Evolutionary conservation across 495 filamentous ascomycete species (phyloP), one percentile per base, ranked within the genome.

Genomic region (Aspergillus diversus): DNA sequence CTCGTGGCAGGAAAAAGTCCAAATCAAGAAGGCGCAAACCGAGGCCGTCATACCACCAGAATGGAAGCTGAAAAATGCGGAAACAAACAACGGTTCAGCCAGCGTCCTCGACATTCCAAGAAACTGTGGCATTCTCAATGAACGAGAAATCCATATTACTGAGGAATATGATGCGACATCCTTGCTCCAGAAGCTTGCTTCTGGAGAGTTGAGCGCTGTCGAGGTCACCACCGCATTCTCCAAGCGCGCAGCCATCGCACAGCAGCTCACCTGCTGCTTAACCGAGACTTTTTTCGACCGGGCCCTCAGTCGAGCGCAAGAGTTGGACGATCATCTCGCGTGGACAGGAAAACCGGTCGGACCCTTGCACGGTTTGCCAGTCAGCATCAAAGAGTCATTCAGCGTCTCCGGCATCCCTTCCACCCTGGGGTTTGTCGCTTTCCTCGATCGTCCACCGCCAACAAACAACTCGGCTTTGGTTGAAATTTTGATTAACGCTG

Each of bases 331-430:
- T 0, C 68, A 79, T 55, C 59, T 80, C 5, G 32, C 35, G 34
- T 57, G 65, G 4, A 58, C 67, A 3, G 64, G 66, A 11, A 80
- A 77, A 39, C 71, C 78, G 7, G 66, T 86, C 11, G 87, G 87
- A 0, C 86, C 86, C 1, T 72, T 90, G 0, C 87, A 90, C 58
- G 87, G 87, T 31, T 61, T 90, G 4, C 87, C 87, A 0, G 82
- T 89, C 39, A 85, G 79, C 55, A 71, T 89, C 37, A 91, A 91
- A 70, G 88, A 89, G 63, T 39, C 7, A 15, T 77, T 88, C 47
- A 74, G 74, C 32, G 74, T 90, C 49, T 72, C 83, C 62, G 86
- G 80, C 1, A 65, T 83, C 32, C 59, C 66, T 3, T 64, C 67
- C 5, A 71, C 66, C 5, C 57, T 75, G 5, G 75, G 73, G 5